Base-by-base conservation (phyloP, 1,284 basidiomycete genomes). In the Agaricales sp. region DNA sequence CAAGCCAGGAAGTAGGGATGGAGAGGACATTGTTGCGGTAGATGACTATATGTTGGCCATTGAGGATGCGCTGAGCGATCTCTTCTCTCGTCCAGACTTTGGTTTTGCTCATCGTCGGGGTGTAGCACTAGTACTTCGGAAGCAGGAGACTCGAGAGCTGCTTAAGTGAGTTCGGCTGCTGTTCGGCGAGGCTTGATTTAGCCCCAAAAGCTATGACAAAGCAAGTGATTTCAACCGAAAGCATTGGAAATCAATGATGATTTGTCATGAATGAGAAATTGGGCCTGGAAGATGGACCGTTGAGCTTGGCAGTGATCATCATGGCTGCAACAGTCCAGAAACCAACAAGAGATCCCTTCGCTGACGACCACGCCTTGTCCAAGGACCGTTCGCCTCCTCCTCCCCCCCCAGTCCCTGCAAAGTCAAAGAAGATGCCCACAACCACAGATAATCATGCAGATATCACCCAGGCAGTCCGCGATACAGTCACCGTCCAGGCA, bases 1-100 rank as follows among this genome's bases (percentile, higher is more conserved):
- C 65, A 18, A 95, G 80, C 96, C 95, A 97, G 14, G 75, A 69
- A 12, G 75, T 73, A 19, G 91, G 80, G n/a, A 96, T 80, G 54
- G 84, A 81, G 56, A 97, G 82, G 54, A 98, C 81, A 52, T 77
- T 72, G 55, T 76, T 74, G 58, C 78, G 70, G 68, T 90, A 87
- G 54, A 99, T 74, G 63, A 98, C 77, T 56, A 98, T 77, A 48
- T 74, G 68, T 53, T 93, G 80, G 50, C 93, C 92, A 1, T 71
- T 70, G 58, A 88, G 74, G 59, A 96, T 89, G 57, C 78, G 77
- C 4, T 66, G 63, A 4, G 81, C 81, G 56, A 92, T 70, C 45
- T 77, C 68, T 22, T 77, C 70, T 47, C 86, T 73, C 3, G 78
- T 35, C 30, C 30, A 35, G 11, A 11, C 11, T 35, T 35, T 35